Conservation (phyloP, 1,284 basidiomycete species). For the Heterobasidion occidentale region DNA sequence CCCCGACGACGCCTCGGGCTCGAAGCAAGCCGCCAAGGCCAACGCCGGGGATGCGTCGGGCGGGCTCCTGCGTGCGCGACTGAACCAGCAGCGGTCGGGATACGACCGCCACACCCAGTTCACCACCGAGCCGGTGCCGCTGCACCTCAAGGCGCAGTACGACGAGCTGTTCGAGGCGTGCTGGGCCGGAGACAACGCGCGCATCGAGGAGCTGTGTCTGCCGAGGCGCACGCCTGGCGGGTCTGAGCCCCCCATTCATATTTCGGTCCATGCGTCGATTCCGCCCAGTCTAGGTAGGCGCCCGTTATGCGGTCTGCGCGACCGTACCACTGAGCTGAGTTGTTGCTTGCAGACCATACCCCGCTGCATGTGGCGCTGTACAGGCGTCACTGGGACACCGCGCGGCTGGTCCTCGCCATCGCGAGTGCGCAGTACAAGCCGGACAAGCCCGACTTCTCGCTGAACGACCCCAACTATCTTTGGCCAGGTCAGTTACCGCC, state of each 20-base stretch:
- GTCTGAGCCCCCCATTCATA: slow-evolving; percentile 29
- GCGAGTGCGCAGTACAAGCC: slow-evolving; percentile 42
- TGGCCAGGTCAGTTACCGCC: slow-evolving; percentile 22
- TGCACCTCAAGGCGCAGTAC: slow-evolving; percentile 26
- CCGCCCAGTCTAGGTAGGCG: neutral
- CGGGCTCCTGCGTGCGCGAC: neutral
- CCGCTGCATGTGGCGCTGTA: slow-evolving; percentile 40
- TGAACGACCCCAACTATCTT: slow-evolving; percentile 25
- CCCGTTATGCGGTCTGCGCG: neutral
- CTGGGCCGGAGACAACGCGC: slow-evolving; percentile 38
- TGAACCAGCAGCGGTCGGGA: neutral
- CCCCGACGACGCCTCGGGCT: neutral
- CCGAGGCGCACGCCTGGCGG: slow-evolving; percentile 23
- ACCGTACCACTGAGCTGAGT: neutral
- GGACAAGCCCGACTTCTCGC: slow-evolving; percentile 20
- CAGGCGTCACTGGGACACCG: slow-evolving; percentile 44
- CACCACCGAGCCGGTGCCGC: neutral
- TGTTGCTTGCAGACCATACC: slow-evolving; percentile 26
- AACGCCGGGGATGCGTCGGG: neutral
- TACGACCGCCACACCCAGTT: neutral
- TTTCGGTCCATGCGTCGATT: slow-evolving; percentile 24
- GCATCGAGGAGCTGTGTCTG: slow-evolving; percentile 41
- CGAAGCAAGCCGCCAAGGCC: neutral
- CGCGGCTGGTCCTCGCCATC: slow-evolving; percentile 43
- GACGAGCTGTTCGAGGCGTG: slow-evolving; percentile 48